Conservation (phyloP, 495 filamentous ascomycete species). For the Penicillium odoratum region DNA sequence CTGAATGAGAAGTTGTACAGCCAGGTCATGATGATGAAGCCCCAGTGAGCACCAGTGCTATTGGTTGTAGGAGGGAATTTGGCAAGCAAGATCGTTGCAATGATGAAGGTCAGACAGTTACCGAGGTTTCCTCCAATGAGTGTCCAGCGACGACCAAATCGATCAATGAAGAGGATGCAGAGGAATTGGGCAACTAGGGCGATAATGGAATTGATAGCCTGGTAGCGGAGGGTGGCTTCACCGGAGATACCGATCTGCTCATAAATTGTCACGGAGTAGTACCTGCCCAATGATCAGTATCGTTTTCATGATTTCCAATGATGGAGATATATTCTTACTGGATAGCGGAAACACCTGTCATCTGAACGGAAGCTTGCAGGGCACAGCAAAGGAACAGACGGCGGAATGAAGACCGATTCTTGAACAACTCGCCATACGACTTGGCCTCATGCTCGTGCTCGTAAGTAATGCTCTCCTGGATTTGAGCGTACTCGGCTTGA, state of each 20-base stretch:
- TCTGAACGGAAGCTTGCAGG: conserved; percentile 67
- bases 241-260: conserved; percentile 65
- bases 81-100: conserved; percentile 50
- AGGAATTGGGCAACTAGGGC: conserved; percentile 63
- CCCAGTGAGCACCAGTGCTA: conserved; percentile 64
- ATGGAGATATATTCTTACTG: conserved; percentile 40
- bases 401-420: conserved; percentile 62
- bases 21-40: conserved; percentile 73
- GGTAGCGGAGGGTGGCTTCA: conserved; percentile 66
- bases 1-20: conserved; percentile 70
- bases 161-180: conserved; percentile 69
- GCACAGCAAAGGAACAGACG: conserved; percentile 67
- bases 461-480: conserved; percentile 40
- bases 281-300: conserved; percentile 31
- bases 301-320: background rate
- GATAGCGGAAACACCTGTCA: conserved; percentile 73
- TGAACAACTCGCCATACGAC: conserved; percentile 67
- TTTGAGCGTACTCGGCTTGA: conserved; percentile 44
- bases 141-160: conserved; percentile 62
- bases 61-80: conserved; percentile 52
- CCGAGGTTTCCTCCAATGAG: conserved; percentile 65
- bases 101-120: conserved; percentile 60
- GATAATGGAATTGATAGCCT: conserved; percentile 68
- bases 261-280: conserved; percentile 68
- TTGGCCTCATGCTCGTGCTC: conserved; percentile 66